phyloP scores from a whole-genome alignment of 2,329 filamentous ascomycete species.

The Alternaria sp. region DNA sequence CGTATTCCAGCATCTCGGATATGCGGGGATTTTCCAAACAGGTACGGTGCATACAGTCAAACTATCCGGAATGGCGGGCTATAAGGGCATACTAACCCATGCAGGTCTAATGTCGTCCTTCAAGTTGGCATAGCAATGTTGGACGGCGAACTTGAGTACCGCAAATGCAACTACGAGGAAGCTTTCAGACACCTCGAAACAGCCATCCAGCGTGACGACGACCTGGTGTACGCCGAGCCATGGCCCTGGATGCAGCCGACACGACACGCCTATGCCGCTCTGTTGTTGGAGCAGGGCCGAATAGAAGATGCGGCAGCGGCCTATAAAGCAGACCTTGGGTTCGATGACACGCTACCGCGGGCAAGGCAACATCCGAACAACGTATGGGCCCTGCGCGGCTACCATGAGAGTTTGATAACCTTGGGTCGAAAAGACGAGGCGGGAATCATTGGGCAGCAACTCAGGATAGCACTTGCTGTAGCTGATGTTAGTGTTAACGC shows the following conservation, averaged over 20 bases:
- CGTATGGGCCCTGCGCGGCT: slow-evolving; percentile 76
- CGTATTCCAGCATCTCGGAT: slow-evolving; percentile 65
- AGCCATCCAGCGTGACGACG: slow-evolving; percentile 66
- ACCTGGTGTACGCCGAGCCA: slow-evolving; percentile 73
- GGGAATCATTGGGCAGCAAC: slow-evolving; percentile 54
- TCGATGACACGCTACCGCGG: slow-evolving; percentile 63
- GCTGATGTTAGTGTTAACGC: slow-evolving; percentile 66
- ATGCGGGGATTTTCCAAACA: slow-evolving; percentile 69
- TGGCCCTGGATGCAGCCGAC: slow-evolving; percentile 83
- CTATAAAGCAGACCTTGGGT: slow-evolving; percentile 51
- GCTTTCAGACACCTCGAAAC: slow-evolving; percentile 67
- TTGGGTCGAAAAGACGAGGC: slow-evolving; percentile 60
- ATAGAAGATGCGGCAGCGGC: slow-evolving; percentile 47
- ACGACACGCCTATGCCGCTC: slow-evolving; percentile 72
- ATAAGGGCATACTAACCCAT: neutral
- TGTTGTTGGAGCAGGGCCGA: slow-evolving; percentile 70
- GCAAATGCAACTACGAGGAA: slow-evolving; percentile 61
- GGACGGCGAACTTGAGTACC: slow-evolving; percentile 75
- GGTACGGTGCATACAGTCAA: slow-evolving; percentile 14
- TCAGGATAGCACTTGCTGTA: slow-evolving; percentile 60
- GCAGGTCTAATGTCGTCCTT: slow-evolving; percentile 65
- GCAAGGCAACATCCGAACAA: slow-evolving; percentile 73
- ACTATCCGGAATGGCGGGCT: neutral
- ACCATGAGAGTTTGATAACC: slow-evolving; percentile 70
- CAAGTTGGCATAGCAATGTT: slow-evolving; percentile 68